Evolutionary conservation across 2,329 filamentous ascomycete genomes (phyloP).

Genomic region (Mycosphaerella arachidis): DNA sequence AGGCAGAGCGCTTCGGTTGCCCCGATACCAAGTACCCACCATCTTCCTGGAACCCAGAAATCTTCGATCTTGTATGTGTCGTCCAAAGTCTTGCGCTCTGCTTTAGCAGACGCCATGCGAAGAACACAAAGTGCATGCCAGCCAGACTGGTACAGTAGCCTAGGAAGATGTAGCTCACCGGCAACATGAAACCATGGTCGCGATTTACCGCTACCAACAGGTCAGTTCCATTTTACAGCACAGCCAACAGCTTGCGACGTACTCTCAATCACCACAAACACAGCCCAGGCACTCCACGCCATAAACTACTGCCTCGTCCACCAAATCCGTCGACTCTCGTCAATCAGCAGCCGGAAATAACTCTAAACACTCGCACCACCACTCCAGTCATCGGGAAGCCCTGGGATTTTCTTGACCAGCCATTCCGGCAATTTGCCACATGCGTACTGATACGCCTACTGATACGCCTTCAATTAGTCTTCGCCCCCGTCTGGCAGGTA

Average conservation of each 20-base stretch:
- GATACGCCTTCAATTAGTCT: background rate
- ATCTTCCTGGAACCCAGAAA: background rate
- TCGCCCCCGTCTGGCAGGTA: background rate
- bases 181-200: background rate
- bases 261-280: slow-evolving; percentile 17
- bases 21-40: background rate
- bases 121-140: slow-evolving; percentile 15
- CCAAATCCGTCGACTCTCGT: slow-evolving; percentile 6
- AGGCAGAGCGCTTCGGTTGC: slow-evolving; percentile 1
- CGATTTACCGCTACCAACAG: slow-evolving; percentile 3
- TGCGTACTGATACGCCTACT: slow-evolving; percentile 1
- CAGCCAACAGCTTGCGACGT: background rate
- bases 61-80: background rate
- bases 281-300: slow-evolving; percentile 14
- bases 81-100: slow-evolving; percentile 1
- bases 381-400: slow-evolving; percentile 7
- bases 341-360: slow-evolving; percentile 14
- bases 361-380: slow-evolving; percentile 11
- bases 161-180: slow-evolving; percentile 12
- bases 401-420: background rate
- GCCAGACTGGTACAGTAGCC: slow-evolving; percentile 17
- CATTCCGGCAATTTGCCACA: slow-evolving; percentile 4
- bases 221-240: background rate
- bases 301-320: slow-evolving; percentile 21
- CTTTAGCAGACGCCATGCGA: slow-evolving; percentile 11